Base-by-base conservation (phyloP, 768 basidiomycete species). In the Mycena albidolilacea region DNA sequence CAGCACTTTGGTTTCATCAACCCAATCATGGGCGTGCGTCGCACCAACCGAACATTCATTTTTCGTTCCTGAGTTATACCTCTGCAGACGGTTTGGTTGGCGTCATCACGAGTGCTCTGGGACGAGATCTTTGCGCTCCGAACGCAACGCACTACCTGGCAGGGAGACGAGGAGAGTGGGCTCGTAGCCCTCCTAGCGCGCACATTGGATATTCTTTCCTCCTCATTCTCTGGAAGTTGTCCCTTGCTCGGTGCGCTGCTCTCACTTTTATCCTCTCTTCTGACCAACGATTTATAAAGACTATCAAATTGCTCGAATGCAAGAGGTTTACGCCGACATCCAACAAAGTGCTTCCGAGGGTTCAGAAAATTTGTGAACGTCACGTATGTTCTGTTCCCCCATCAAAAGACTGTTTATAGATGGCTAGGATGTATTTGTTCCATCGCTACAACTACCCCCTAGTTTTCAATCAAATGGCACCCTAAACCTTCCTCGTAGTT, bases 1-100 rank as follows among this genome's bases (percentile, higher is more conserved):
- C 69, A 75, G 59, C 71, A 75, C 6, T 43, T 71, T n/a, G 75
- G 52, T 4, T 79, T 78, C 67, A 54, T 81, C 30, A 79, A 81
- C 67, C 80, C 82, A 0, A 76, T 83, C 21, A 77, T 81, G 48
- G 81, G 80, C 39, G 82, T 82, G 65, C 76, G 80, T 37, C 10
- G n/a, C 11, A 30, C 37, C 21, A 39, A 17, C 15, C 7, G 30
- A 12, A 10, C 19, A n/a, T 11, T 8, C 35, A 2, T 30, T n/a
- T 30, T 41, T 37, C 14, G 21, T 23, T 61, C 12, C 14, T 50
- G 63, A 50, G 48, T 58, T 2, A 11, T 58, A 30, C 35, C 4
- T 44, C 7, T 59, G 12, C 30, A 70, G 69, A 70, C 69, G 1
- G 62, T 58, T 9, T 70, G 69, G 69, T 12, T 58, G 21, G 37